These are phyloP conservation scores for Spiraea crenata DNA, from an alignment of 331 rosid genomes.

Conservation along the genomic window DNA sequence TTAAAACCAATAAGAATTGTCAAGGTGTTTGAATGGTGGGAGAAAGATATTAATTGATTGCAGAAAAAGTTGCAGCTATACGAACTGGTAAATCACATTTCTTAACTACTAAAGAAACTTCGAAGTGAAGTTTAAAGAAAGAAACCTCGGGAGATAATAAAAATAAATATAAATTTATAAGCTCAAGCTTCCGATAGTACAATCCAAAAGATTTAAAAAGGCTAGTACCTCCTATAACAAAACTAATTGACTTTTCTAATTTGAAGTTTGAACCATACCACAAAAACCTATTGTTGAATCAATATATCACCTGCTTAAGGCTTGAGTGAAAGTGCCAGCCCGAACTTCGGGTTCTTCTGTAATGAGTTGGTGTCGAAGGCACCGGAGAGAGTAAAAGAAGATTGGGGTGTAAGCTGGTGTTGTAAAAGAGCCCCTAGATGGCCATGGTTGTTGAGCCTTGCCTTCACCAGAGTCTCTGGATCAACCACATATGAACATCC, in stretches of 20 bases:
- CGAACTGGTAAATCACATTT: neutral
- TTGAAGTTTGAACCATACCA: neutral
- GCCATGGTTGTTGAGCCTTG: conserved; percentile 80
- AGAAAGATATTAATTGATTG: neutral
- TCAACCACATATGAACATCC: conserved; percentile 71
- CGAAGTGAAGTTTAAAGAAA: neutral
- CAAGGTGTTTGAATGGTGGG: neutral
- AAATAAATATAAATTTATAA: neutral
- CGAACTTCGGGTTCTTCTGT: conserved; percentile 67
- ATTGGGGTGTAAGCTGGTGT: conserved; percentile 50
- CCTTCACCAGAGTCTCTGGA: conserved; percentile 55
- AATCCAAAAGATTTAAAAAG: neutral
- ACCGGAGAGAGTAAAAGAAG: conserved; percentile 60
- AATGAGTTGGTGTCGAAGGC: conserved; percentile 68
- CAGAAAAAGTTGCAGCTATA: neutral
- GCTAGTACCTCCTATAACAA: neutral
- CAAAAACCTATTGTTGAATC: neutral
- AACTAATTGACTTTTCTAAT: neutral
- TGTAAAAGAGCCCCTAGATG: conserved; percentile 62
- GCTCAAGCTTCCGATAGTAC: neutral
- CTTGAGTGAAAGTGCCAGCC: conserved; percentile 70
- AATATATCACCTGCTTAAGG: conserved; percentile 35
- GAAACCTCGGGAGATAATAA: neutral
- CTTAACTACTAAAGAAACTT: neutral
- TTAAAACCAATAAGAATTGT: neutral